These are phyloP conservation scores for Diospyros lotus DNA, from an alignment of 148 eudicot species.

Conservation along the genomic window DNA sequence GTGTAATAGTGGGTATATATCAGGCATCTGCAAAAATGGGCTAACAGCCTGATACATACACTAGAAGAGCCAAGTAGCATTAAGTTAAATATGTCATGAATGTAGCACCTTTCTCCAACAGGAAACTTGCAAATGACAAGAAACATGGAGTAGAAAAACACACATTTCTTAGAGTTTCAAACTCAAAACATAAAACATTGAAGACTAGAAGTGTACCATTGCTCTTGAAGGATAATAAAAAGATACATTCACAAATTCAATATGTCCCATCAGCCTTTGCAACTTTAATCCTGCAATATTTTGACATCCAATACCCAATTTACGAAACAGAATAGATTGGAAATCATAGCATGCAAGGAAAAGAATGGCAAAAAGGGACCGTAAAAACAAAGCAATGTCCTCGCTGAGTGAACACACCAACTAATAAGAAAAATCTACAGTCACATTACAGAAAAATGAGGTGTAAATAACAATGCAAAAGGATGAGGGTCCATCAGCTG, in stretches of 20 bases:
- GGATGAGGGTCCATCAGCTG: background rate
- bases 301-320: background rate
- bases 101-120: no score
- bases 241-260: constrained; percentile 71
- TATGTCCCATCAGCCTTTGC: constrained; percentile 55
- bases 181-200: background rate
- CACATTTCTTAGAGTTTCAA: no score
- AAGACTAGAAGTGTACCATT: constrained; percentile 36
- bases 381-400: background rate
- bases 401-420: background rate
- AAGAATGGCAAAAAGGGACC: background rate
- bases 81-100: no score
- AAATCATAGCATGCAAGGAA: background rate
- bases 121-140: no score
- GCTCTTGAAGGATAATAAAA: constrained; percentile 77
- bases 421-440: background rate
- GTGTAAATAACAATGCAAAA: background rate
- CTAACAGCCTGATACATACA: no score
- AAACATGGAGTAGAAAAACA: no score
- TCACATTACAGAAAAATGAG: background rate
- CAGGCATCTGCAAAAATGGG: no score
- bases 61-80: no score
- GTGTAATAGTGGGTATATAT: no score
- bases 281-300: constrained; percentile 64
- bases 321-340: background rate